These are phyloP conservation scores for Aspergillus cejpii DNA, from an alignment of 2,329 filamentous ascomycete genomes.

Conservation along the genomic window DNA sequence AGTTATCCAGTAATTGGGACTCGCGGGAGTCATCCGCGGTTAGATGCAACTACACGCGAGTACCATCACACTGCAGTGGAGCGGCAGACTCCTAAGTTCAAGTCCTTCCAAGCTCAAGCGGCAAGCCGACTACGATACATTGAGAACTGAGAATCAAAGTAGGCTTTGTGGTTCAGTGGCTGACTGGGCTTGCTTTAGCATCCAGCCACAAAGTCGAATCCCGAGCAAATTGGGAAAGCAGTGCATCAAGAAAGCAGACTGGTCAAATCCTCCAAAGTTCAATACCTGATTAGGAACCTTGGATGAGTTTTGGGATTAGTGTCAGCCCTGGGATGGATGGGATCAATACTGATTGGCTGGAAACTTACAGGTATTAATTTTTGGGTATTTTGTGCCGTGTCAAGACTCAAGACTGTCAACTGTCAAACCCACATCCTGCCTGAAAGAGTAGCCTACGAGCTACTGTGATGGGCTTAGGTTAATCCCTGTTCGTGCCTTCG, in stretches of 20 bases:
- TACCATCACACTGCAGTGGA: too few species aligned
- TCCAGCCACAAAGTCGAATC: neutral
- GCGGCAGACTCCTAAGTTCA: too few species aligned
- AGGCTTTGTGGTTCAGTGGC: neutral
- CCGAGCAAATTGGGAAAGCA: neutral
- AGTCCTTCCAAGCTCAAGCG: too few species aligned
- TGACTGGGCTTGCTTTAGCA: neutral
- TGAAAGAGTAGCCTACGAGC: constrained; percentile 12
- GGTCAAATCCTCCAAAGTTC: constrained; percentile 10
- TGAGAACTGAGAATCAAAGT: too few species aligned
- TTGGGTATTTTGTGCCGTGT: constrained; percentile 22
- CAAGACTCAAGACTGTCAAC: too few species aligned
- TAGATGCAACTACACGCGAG: too few species aligned
- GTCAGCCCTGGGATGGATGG: constrained; percentile 1
- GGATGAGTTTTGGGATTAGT: constrained; percentile 15
- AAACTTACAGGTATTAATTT: constrained; percentile 15
- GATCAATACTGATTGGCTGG: constrained; percentile 9
- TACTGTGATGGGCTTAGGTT: constrained; percentile 18
- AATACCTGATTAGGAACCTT: constrained; percentile 15
- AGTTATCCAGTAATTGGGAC: too few species aligned
- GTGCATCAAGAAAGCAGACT: neutral
- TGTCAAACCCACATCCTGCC: constrained; percentile 10
- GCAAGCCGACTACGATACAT: too few species aligned
- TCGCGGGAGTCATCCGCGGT: too few species aligned
- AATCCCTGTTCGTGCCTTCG: constrained; percentile 6